phyloP scores from a whole-genome alignment of 805 yeast genomes.

The Pichia eremophila region DNA sequence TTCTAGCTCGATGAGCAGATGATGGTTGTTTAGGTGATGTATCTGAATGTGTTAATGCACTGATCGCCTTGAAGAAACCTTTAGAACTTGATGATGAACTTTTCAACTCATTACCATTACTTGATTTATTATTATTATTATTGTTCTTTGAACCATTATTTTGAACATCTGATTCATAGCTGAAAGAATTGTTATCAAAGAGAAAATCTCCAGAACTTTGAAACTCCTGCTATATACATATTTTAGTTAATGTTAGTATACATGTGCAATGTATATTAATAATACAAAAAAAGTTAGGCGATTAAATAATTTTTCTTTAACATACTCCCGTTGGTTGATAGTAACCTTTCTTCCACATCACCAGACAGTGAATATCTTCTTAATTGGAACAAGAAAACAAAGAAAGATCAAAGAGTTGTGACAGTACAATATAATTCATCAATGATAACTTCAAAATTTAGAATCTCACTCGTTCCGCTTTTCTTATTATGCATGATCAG shows the following conservation, averaged over 20 bases:
- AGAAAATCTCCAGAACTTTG: slow-evolving; percentile 4
- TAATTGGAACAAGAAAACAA: no score
- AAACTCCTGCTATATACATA: neutral
- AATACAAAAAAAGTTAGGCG: no score
- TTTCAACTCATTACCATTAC: neutral
- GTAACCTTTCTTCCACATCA: slow-evolving; percentile 26
- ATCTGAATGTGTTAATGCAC: slow-evolving; percentile 7
- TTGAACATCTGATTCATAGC: slow-evolving; percentile 4
- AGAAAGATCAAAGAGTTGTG: no score
- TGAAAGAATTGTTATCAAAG: slow-evolving; percentile 6
- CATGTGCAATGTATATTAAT: no score
- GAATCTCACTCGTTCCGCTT: no score
- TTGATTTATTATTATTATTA: neutral
- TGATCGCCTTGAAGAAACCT: slow-evolving; percentile 7
- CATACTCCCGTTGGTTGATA: slow-evolving; percentile 25
- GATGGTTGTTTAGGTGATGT: slow-evolving; percentile 4
- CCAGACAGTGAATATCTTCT: neutral
- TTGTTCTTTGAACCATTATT: neutral
- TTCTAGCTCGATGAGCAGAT: slow-evolving; percentile 8
- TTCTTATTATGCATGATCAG: no score
- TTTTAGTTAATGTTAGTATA: neutral
- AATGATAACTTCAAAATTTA: no score
- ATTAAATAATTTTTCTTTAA: no score
- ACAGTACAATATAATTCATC: no score
- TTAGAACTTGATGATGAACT: neutral